Evolutionary conservation across 2,329 filamentous ascomycete species (phyloP).

Genomic region (Fusarium agapanthi): DNA sequence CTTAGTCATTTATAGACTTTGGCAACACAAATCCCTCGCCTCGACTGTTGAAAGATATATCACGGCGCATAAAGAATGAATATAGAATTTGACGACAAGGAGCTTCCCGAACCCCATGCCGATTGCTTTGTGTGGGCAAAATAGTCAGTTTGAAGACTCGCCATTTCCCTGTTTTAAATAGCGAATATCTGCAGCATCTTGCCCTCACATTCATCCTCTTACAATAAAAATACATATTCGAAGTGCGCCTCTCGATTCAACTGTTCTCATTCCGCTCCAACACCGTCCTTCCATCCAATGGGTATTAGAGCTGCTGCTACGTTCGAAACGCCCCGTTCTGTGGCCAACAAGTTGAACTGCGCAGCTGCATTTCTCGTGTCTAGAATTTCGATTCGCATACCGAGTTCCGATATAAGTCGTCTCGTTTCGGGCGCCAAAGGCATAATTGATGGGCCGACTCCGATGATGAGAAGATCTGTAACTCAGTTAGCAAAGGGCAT

Average conservation of each 20-base stretch:
- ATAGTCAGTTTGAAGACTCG: neutral
- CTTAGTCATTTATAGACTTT: neutral
- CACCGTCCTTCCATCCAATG: constrained; percentile 78
- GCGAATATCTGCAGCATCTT: neutral
- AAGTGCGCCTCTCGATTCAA: neutral
- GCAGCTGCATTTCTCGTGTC: constrained; percentile 94
- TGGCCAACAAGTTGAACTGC: constrained; percentile 95
- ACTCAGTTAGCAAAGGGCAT: constrained; percentile 11
- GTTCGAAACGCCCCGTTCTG: constrained; percentile 84
- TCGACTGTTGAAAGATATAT: neutral
- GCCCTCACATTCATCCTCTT: neutral
- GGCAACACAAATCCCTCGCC: too few species aligned
- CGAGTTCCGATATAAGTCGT: constrained; percentile 76
- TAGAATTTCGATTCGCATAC: constrained; percentile 85
- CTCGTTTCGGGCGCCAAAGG: constrained; percentile 81
- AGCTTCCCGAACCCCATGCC: neutral
- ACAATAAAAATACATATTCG: constrained; percentile 17
- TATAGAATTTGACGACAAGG: neutral
- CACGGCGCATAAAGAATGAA: neutral
- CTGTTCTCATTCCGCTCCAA: constrained; percentile 48
- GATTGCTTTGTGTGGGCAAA: neutral
- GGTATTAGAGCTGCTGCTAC: constrained; percentile 90
- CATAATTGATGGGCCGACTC: constrained; percentile 78
- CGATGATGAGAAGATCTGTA: constrained; percentile 87
- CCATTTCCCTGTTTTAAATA: neutral